Evolutionary conservation across 228 moss, liverwort and hornwort genomes (phyloP).

Genomic region (Sphagnum fallax): DNA sequence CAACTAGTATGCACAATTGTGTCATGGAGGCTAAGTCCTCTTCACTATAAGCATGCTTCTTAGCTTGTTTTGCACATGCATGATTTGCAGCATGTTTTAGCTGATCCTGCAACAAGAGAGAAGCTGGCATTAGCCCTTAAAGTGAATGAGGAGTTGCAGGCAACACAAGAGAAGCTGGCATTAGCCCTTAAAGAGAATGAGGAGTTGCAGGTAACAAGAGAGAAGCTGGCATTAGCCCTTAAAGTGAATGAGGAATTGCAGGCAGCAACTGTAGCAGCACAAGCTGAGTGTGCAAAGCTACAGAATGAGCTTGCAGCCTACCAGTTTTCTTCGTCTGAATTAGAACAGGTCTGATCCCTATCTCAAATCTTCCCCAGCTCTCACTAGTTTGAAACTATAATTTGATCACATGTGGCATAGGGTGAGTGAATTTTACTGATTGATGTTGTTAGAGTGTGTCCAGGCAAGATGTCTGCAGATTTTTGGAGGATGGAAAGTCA

Average conservation of each 20-base stretch:
- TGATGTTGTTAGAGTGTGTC: no score
- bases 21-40: conserved; percentile 17
- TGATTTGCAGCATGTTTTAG: no score
- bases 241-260: conserved; percentile 12
- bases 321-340: conserved; percentile 58
- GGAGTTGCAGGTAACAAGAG: conserved; percentile 15
- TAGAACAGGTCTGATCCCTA: conserved; percentile 48
- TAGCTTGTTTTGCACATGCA: no score
- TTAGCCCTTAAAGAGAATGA: conserved; percentile 17
- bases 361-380: neutral
- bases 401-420: no score
- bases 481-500: no score
- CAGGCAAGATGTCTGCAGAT: no score
- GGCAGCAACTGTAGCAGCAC: conserved; percentile 22
- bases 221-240: conserved; percentile 29
- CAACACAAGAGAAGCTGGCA: conserved; percentile 22
- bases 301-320: conserved; percentile 71
- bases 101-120: conserved; percentile 18
- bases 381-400: neutral
- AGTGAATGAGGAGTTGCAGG: conserved; percentile 5
- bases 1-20: conserved; percentile 17
- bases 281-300: conserved; percentile 59
- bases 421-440: no score
- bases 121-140: conserved; percentile 26
- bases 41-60: conserved; percentile 14